Evolutionary conservation across 1,284 basidiomycete genomes (phyloP), one percentile per base, ranked within the genome.

Genomic region (Tilletia setariae): DNA sequence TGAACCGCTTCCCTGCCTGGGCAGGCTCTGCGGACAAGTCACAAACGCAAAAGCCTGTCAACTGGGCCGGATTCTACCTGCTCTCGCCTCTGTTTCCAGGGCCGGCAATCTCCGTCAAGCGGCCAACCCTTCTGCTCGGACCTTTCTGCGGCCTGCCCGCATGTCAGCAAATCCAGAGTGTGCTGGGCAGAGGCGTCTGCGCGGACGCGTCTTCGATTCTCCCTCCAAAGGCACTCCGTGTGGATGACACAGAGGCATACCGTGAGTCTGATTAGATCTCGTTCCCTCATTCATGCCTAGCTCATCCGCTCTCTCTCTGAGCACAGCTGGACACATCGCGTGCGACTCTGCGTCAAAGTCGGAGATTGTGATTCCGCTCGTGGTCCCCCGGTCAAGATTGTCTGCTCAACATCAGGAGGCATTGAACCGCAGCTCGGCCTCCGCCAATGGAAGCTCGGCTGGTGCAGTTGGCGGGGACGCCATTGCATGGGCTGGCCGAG

Each of bases 131-230:
- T 56, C 70, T 80, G 42, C 76, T 84, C 3, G 84, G 83, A 0
- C 84, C 84, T 0, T 84, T 84, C 65, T 80, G 82, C 70, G 84
- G 84, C 21, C 72, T 83, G n/a, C 84, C 84, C 1, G 84, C 83
- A 1, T 84, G 84, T 70, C 76, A 82, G 63, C 71, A 73, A 28
- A 82, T 84, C 70, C 68, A 71, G 2, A 76, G 77, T 35, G 70
- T 79, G 0, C 74, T 74, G 0, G 79, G 79, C 0, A 77, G 79
- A 44, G 84, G 84, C 21, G 84, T 84, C 8, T 84, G 84, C 69
- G 84, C 84, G 1, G 78, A 82, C 30, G 80, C 76, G 0, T 76
- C 74, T 1, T 73, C 78, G 0, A 70, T 79, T 44, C 69, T 83
- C 3, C 75, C 81, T 3, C 75, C 76, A 1, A 63, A 73, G 2